Evolutionary conservation across 345 rosid species (phyloP).

Genomic region (Eucalyptus microcorys): DNA sequence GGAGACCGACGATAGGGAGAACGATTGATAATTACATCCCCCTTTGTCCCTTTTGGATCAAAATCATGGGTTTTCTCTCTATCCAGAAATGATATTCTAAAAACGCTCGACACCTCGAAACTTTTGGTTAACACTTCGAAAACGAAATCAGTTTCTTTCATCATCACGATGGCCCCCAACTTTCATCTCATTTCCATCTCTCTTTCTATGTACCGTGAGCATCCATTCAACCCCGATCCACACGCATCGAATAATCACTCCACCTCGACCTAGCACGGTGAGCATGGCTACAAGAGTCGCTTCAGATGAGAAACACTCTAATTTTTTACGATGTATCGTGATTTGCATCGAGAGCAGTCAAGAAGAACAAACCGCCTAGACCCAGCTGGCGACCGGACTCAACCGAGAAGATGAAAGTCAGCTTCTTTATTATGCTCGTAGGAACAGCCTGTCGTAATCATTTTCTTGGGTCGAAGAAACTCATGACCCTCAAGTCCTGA

Average conservation of each 20-base stretch:
- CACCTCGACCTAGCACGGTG: not conserved
- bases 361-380: not conserved
- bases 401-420: not conserved
- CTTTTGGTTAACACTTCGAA: not conserved
- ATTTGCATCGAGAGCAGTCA: not conserved
- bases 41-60: not conserved
- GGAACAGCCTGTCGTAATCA: not conserved
- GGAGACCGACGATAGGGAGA: not conserved
- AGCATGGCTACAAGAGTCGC: not conserved
- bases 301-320: not conserved
- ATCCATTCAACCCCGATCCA: not conserved
- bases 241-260: not conserved
- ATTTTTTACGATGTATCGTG: not conserved
- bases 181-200: not conserved
- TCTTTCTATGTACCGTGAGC: not conserved
- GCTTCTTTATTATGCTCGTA: not conserved
- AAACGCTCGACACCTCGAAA: not conserved
- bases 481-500: not conserved
- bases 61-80: not conserved
- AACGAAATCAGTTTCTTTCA: not conserved
- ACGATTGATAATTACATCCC: not conserved
- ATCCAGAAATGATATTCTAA: not conserved
- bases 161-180: not conserved
- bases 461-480: not conserved
- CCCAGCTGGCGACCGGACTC: not conserved